Conservation (phyloP, 1,139 yeast genomes). For the Tardiomyces digboiensis region DNA sequence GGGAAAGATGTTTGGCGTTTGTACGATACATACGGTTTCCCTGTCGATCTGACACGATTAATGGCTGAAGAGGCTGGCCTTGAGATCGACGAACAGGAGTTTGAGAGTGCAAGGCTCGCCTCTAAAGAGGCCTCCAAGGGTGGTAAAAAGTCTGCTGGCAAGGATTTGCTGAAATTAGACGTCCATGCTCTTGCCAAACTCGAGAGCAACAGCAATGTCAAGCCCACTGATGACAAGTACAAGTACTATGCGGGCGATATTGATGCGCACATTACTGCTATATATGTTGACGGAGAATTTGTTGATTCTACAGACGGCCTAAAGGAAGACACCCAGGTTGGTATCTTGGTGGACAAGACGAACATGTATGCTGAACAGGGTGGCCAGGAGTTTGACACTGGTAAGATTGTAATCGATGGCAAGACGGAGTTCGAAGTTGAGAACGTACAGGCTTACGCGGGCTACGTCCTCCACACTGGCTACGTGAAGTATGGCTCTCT, state of each 20-base stretch:
- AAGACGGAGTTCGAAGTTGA: slow-evolving; percentile 78
- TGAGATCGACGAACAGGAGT: slow-evolving; percentile 82
- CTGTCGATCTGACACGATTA: slow-evolving; percentile 91
- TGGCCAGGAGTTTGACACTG: slow-evolving; percentile 97
- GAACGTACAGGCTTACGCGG: slow-evolving; percentile 88
- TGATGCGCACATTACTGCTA: slow-evolving; percentile 44
- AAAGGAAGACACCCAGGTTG: slow-evolving; percentile 45
- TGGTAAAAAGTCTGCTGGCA: slow-evolving; percentile 51
- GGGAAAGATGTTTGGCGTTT: slow-evolving; percentile 98
- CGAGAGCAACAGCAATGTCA: slow-evolving; percentile 37
- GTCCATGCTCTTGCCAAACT: slow-evolving; percentile 71
- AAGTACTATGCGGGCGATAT: slow-evolving; percentile 37
- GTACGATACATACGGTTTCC: slow-evolving; percentile 99
- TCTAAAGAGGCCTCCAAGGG: slow-evolving; percentile 96
- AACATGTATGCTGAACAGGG: slow-evolving; percentile 99
- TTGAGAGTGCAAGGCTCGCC: slow-evolving; percentile 80
- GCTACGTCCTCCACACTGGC: slow-evolving; percentile 95
- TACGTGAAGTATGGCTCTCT: slow-evolving; percentile 66
- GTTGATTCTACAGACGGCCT: slow-evolving; percentile 35
- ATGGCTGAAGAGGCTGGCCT: slow-evolving; percentile 99
- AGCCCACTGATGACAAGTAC: slow-evolving; percentile 73
- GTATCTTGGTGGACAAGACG: slow-evolving; percentile 77
- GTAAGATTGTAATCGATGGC: slow-evolving; percentile 86
- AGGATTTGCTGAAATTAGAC: slow-evolving; percentile 62
- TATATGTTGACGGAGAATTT: slow-evolving; percentile 61